phyloP scores from a whole-genome alignment of 495 filamentous ascomycete species.

The Entonaema liquescens region DNA sequence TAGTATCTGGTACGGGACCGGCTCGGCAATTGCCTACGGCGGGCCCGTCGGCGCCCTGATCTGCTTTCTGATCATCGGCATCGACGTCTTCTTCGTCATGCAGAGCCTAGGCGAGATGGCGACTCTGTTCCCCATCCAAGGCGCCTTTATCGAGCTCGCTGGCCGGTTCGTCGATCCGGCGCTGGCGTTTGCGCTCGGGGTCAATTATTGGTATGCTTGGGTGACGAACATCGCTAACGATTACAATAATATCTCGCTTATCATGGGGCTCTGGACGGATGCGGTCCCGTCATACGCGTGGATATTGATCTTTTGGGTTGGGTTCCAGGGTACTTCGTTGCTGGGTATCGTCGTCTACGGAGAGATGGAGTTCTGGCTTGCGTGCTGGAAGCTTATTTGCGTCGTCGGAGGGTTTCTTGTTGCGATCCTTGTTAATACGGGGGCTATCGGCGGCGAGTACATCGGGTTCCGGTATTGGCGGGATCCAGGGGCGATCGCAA shows the following conservation, averaged over 20 bases:
- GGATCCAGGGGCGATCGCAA: slow-evolving; percentile 68
- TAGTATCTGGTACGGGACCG: slow-evolving; percentile 55
- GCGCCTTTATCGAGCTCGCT: slow-evolving; percentile 66
- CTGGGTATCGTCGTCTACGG: slow-evolving; percentile 57
- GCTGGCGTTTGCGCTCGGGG: slow-evolving; percentile 62
- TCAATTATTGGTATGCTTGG: slow-evolving; percentile 69
- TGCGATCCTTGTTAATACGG: slow-evolving; percentile 56
- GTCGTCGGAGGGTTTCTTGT: slow-evolving; percentile 59
- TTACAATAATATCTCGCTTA: slow-evolving; percentile 41
- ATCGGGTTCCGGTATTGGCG: slow-evolving; percentile 71
- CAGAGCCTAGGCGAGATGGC: slow-evolving; percentile 68
- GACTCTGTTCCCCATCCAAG: slow-evolving; percentile 62
- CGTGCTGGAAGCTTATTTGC: slow-evolving; percentile 53
- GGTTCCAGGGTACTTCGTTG: slow-evolving; percentile 54
- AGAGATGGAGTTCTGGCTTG: slow-evolving; percentile 60
- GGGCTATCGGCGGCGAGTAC: slow-evolving; percentile 48
- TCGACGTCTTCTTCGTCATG: slow-evolving; percentile 69
- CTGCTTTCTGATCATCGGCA: slow-evolving; percentile 62
- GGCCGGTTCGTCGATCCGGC: slow-evolving; percentile 64
- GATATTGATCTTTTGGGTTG: slow-evolving; percentile 54
- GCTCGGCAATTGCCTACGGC: slow-evolving; percentile 60
- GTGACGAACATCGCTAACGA: slow-evolving; percentile 59
- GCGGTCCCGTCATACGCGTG: slow-evolving; percentile 53
- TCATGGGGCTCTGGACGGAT: slow-evolving; percentile 42
- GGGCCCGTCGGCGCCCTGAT: slow-evolving; percentile 64